Evolutionary conservation across 1,284 basidiomycete genomes (phyloP).

Genomic region (Austroboletus niveus): DNA sequence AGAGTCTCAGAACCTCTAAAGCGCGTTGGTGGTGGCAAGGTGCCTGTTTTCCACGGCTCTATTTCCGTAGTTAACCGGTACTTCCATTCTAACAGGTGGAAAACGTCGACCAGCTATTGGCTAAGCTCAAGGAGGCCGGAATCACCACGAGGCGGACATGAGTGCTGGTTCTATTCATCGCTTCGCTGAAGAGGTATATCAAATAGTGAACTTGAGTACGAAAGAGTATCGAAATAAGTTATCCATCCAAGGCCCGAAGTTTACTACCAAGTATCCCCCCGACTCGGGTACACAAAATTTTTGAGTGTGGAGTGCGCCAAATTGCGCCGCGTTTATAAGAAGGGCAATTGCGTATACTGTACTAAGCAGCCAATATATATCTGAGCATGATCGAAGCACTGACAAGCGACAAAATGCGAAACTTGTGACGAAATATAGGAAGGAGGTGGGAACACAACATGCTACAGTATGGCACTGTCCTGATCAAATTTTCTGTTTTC

Average conservation of each 20-base stretch:
- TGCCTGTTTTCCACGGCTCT: slow-evolving; percentile 31
- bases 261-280: slow-evolving; percentile 1
- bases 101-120: slow-evolving; percentile 87
- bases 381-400: slow-evolving; percentile 15
- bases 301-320: slow-evolving; percentile 1
- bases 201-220: neutral
- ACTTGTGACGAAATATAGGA: slow-evolving; percentile 3
- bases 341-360: slow-evolving; percentile 8
- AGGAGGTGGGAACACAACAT: slow-evolving; percentile 20
- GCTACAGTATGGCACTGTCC: slow-evolving; percentile 21
- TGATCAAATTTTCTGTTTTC: slow-evolving; percentile 12
- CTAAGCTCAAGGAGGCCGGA: slow-evolving; percentile 90
- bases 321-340: slow-evolving; percentile 14
- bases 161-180: slow-evolving; percentile 8
- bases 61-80: neutral
- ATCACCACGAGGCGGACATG: slow-evolving; percentile 48
- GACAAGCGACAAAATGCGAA: slow-evolving; percentile 10
- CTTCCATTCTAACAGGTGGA: slow-evolving; percentile 49
- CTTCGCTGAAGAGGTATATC: neutral
- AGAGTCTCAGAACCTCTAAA: slow-evolving; percentile 92
- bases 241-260: slow-evolving; percentile 19
- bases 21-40: slow-evolving; percentile 91
- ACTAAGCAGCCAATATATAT: slow-evolving; percentile 27
- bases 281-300: slow-evolving; percentile 16
- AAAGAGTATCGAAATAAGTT: slow-evolving; percentile 4